phyloP scores from a whole-genome alignment of 768 basidiomycete species.

The Gymnopilus junonius region DNA sequence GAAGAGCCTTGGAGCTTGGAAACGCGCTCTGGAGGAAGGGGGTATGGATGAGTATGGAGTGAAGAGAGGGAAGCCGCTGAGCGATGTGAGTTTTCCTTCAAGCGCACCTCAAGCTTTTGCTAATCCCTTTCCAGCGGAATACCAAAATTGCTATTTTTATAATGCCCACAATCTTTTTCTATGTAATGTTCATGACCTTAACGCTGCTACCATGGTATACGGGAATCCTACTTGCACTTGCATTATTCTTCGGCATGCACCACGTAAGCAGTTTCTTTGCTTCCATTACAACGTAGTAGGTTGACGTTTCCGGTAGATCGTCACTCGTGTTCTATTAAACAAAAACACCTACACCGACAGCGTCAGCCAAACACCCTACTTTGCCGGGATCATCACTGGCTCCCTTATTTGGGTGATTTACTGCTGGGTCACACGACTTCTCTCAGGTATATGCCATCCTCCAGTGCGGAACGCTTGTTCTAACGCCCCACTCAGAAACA shows the following conservation, averaged over 20 bases:
- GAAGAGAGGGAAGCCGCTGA: constrained; percentile 67
- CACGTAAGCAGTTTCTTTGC: constrained; percentile 60
- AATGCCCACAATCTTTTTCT: constrained; percentile 80
- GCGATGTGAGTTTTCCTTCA: constrained; percentile 52
- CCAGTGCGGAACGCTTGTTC: not conserved
- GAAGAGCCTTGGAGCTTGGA: constrained; percentile 90
- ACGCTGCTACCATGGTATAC: constrained; percentile 90
- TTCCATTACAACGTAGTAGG: constrained; percentile 15
- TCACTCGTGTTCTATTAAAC: constrained; percentile 85
- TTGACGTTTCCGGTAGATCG: constrained; percentile 51
- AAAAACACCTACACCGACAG: constrained; percentile 81
- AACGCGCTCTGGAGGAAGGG: constrained; percentile 86
- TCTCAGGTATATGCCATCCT: constrained; percentile 57
- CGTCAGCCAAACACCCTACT: constrained; percentile 89
- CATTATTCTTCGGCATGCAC: constrained; percentile 92
- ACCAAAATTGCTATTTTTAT: constrained; percentile 81
- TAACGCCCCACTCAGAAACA: constrained; percentile 53
- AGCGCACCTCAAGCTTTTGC: not conserved
- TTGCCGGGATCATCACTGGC: constrained; percentile 86
- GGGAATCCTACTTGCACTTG: constrained; percentile 79
- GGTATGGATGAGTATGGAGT: constrained; percentile 80
- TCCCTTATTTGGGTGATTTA: constrained; percentile 88
- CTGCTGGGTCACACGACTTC: constrained; percentile 79
- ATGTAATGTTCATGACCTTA: constrained; percentile 83
- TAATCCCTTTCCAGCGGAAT: constrained; percentile 57